phyloP scores from a whole-genome alignment of 2,329 filamentous ascomycete genomes.

The Cercospora sp. region DNA sequence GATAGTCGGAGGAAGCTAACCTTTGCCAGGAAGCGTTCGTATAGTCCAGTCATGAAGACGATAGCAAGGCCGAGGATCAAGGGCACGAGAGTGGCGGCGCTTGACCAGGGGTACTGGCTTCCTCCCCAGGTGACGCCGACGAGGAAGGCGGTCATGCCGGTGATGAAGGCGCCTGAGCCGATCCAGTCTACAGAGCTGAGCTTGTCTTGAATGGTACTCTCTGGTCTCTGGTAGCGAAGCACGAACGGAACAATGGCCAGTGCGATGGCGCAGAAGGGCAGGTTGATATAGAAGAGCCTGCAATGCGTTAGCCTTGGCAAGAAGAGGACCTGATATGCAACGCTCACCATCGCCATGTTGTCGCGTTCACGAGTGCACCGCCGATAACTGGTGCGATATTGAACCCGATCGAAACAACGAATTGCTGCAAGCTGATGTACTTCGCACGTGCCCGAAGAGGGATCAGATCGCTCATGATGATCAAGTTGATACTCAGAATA shows the following conservation, averaged over 20 bases:
- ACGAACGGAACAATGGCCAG: constrained; percentile 46
- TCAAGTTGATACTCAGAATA: constrained; percentile 45
- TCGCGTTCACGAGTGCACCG: constrained; percentile 29
- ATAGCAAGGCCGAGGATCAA: constrained; percentile 39
- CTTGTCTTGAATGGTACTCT: constrained; percentile 24
- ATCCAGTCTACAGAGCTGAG: constrained; percentile 32
- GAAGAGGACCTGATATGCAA: background rate
- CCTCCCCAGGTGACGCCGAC: constrained; percentile 42
- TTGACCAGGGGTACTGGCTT: constrained; percentile 41
- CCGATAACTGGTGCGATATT: constrained; percentile 40
- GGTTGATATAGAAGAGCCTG: constrained; percentile 43
- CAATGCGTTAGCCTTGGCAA: background rate
- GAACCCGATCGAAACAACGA: constrained; percentile 39
- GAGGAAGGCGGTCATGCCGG: constrained; percentile 32
- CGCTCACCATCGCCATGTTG: constrained; percentile 33
- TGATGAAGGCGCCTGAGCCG: constrained; percentile 29
- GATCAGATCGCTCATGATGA: constrained; percentile 48
- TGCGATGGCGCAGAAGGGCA: constrained; percentile 40
- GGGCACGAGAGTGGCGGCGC: constrained; percentile 40
- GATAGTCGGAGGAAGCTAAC: constrained; percentile 35
- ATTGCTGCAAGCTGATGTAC: constrained; percentile 30
- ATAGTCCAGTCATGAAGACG: constrained; percentile 31
- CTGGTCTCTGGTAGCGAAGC: constrained; percentile 51
- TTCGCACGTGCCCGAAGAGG: constrained; percentile 30
- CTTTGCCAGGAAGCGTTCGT: constrained; percentile 30